Evolutionary conservation across 306 rosid species (phyloP).

Genomic region (Casuarina glauca): DNA sequence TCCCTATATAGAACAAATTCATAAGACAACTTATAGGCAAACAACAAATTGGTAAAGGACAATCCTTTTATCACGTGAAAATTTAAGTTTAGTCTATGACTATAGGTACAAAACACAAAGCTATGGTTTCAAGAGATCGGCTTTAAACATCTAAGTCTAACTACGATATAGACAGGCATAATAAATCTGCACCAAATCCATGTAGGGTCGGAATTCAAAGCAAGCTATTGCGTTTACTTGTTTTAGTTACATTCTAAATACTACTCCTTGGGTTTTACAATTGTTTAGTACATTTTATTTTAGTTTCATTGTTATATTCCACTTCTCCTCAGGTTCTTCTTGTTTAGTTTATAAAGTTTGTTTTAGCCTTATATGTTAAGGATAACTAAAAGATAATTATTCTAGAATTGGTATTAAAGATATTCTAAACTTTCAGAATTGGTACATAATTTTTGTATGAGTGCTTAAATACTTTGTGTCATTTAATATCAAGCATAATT

Average conservation of each 20-base stretch:
- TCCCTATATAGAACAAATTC: slow-evolving; percentile 50
- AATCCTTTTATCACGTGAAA: neutral
- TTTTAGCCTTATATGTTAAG: too few species aligned
- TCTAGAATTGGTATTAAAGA: too few species aligned
- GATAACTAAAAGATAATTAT: too few species aligned
- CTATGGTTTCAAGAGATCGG: neutral
- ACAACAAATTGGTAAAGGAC: neutral
- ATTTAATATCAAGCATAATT: too few species aligned
- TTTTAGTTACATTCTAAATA: neutral
- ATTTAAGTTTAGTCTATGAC: neutral
- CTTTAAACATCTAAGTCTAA: neutral
- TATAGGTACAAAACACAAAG: neutral
- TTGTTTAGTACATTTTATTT: too few species aligned
- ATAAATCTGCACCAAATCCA: neutral
- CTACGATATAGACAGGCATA: neutral
- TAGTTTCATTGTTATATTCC: too few species aligned
- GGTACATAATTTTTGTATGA: too few species aligned
- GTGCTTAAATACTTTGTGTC: too few species aligned
- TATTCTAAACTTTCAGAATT: too few species aligned
- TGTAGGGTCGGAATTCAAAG: neutral
- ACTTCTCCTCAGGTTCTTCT: too few species aligned
- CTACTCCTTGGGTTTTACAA: too few species aligned
- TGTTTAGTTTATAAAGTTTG: too few species aligned
- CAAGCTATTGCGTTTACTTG: neutral
- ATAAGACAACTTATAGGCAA: neutral